These are phyloP conservation scores for Epichloe coenophiala DNA, from an alignment of 2,329 filamentous ascomycete genomes.

Conservation along the genomic window DNA sequence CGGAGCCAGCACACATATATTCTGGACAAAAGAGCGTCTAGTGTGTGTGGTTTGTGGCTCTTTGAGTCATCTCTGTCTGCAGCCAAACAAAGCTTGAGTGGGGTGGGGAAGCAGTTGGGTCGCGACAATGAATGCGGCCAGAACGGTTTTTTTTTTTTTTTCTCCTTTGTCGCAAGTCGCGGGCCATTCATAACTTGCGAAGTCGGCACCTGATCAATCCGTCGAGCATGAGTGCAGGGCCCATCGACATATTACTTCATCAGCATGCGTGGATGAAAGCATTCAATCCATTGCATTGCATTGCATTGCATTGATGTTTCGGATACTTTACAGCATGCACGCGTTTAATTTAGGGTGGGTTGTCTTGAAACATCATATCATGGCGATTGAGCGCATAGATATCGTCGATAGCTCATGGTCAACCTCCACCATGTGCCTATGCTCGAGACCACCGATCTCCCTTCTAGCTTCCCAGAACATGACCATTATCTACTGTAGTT, in stretches of 20 bases:
- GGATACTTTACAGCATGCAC: too few relatives aligned
- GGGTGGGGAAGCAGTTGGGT: constrained; percentile 3
- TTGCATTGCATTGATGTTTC: too few relatives aligned
- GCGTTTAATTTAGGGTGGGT: too few relatives aligned
- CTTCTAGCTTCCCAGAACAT: background rate
- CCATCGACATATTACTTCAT: too few relatives aligned
- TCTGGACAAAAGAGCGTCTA: constrained; percentile 3
- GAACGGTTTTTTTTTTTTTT: background rate
- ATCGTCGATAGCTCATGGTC: too few relatives aligned
- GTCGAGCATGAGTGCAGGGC: too few relatives aligned
- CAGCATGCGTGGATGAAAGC: too few relatives aligned
- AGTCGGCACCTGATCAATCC: background rate
- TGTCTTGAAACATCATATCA: too few relatives aligned
- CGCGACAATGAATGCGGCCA: background rate
- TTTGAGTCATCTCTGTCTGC: constrained; percentile 6
- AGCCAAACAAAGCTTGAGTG: constrained; percentile 6
- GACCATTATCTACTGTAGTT: background rate
- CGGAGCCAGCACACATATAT: constrained; percentile 3
- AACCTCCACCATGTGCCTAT: too few relatives aligned
- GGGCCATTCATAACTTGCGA: background rate
- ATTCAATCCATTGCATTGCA: too few relatives aligned
- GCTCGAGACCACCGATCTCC: background rate
- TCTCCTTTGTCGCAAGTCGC: too few relatives aligned
- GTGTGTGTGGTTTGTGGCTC: constrained; percentile 6
- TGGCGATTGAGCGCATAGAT: too few relatives aligned